Conservation (phyloP, 129 eudicot species). For the Tagetes erecta region DNA sequence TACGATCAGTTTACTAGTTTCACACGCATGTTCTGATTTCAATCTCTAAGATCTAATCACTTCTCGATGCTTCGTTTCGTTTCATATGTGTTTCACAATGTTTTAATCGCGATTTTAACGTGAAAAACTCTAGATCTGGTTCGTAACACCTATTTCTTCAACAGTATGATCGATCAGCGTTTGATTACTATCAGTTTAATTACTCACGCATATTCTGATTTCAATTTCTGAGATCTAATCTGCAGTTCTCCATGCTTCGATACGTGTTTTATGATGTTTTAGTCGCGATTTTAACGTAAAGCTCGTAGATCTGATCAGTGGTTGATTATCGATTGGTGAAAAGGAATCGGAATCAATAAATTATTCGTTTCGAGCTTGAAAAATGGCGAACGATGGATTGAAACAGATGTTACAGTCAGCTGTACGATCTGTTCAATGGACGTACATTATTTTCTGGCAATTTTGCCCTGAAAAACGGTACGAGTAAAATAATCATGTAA, state of each 20-base stretch:
- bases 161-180: no score
- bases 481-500: background rate
- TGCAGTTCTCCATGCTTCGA: background rate
- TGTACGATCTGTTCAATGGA: constrained; percentile 72
- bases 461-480: constrained; percentile 69
- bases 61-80: background rate
- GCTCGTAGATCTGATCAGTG: background rate
- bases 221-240: background rate
- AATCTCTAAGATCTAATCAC: background rate
- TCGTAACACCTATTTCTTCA: no score
- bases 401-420: constrained; percentile 63
- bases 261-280: background rate
- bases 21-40: background rate
- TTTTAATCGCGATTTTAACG: background rate
- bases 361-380: background rate
- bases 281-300: background rate
- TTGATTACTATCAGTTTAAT: no score
- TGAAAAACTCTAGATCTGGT: background rate
- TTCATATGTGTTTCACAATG: background rate
- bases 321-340: background rate
- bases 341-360: background rate
- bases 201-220: background rate
- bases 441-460: constrained; percentile 82
- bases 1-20: background rate
- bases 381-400: constrained; percentile 27